A percentile compares a stretch with the other conserved stretches of the same genome.
phyloP scores from a whole-genome alignment of 2,329 filamentous ascomycete species.

The Fusarium fujikuroi region DNA sequence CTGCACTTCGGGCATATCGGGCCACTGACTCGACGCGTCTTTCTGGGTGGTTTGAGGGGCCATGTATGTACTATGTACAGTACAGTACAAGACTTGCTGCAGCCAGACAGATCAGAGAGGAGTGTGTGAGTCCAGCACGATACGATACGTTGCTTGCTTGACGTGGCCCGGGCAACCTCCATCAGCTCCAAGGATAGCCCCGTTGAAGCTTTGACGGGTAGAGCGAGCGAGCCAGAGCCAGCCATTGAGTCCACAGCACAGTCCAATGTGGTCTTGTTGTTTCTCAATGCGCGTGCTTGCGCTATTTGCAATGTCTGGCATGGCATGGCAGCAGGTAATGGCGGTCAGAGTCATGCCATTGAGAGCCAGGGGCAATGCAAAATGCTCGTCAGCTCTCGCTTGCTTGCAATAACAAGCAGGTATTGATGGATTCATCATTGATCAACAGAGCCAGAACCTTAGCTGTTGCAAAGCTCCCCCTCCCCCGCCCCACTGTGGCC shows the following conservation, averaged over 20 bases:
- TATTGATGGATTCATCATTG: slow-evolving; percentile 19
- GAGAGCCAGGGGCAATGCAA: slow-evolving; percentile 4
- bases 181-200: slow-evolving; percentile 37
- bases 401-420: background rate
- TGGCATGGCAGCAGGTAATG: slow-evolving; percentile 11
- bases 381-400: slow-evolving; percentile 13
- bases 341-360: slow-evolving; percentile 30
- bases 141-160: slow-evolving; percentile 8
- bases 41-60: slow-evolving; percentile 23
- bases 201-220: slow-evolving; percentile 32
- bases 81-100: background rate
- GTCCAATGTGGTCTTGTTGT: slow-evolving; percentile 5
- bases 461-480: slow-evolving; percentile 33
- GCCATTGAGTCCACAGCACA: slow-evolving; percentile 28
- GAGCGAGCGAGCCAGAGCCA: slow-evolving; percentile 9
- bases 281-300: slow-evolving; percentile 12
- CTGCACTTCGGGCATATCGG: slow-evolving; percentile 41
- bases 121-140: background rate
- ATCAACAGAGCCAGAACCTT: slow-evolving; percentile 17
- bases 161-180: slow-evolving; percentile 39
- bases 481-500: slow-evolving; percentile 30
- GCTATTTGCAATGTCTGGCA: background rate
- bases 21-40: slow-evolving; percentile 36
- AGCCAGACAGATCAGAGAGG: slow-evolving; percentile 12
- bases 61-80: background rate